Evolutionary conservation across 768 basidiomycete species (phyloP), one percentile per base, ranked within the genome.

Genomic region (Asterophora lycoperdoides): DNA sequence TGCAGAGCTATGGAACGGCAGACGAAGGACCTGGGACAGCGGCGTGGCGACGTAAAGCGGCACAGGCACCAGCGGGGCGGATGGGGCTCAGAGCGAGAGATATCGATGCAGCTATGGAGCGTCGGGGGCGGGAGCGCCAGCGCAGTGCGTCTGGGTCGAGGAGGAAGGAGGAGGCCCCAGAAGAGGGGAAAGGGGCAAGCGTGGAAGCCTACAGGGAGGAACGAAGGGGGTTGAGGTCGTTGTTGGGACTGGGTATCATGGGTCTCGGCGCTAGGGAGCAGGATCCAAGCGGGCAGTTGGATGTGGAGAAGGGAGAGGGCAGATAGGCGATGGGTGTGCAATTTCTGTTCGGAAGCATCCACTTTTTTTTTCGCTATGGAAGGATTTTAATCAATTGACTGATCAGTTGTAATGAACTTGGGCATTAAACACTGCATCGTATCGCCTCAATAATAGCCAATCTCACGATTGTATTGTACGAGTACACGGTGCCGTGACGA

Each of bases 1-100:
- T 89, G 60, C 71, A 71, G 60, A 73, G 69, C 29, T 89, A 88
- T 49, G 81, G 84, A 7, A 55, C 61, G 19, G 47, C 55, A 11
- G 59, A 52, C 23, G 23, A 23, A 3, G 23, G 23, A 3, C 23
- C 23, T 2, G 45, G 26, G 56, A 45, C 34, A 38, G 38, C 38
- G 20, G 28, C 18, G 26, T 50, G 41, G 57, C 38, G 49, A 20
- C 48, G 53, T 42, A 37, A 45, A 38, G 41, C 36, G 18, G 51
- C 41, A 6, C 46, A 53, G 28, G 38, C 40, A 43, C 54, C 35
- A 17, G 23, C 6, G 23, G 23, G 23, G 6, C 23, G 23, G 23
- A 23, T 23, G 23, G 37, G 42, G 17, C 11, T 43, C 35, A 47
- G 45, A n/a, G 44, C 44, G 23, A 49, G 52, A 26, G 54, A 56